These are phyloP conservation scores for Fusarium solani-melongenae DNA, from an alignment of 2,329 filamentous ascomycete species.

Conservation along the genomic window DNA sequence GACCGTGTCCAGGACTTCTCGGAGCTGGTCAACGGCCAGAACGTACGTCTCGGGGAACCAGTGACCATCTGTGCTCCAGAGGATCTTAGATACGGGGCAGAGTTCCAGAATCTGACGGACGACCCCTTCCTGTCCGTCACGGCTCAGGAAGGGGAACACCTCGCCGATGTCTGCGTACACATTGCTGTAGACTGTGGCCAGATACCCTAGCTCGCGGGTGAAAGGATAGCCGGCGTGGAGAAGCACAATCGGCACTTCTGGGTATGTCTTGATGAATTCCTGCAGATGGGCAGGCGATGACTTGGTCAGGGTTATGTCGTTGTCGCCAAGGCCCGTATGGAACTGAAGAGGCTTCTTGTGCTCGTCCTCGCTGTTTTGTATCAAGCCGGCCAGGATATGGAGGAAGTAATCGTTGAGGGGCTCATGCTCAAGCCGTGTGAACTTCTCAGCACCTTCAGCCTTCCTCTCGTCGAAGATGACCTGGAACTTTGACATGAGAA, in stretches of 20 bases:
- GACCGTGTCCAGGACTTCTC: constrained; percentile 75
- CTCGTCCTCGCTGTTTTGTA: constrained; percentile 58
- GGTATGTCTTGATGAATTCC: constrained; percentile 75
- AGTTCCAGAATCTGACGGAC: constrained; percentile 80
- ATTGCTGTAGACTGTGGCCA: constrained; percentile 81
- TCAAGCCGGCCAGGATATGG: constrained; percentile 68
- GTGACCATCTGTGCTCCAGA: constrained; percentile 86
- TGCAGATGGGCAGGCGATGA: constrained; percentile 83
- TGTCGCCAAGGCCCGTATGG: constrained; percentile 85
- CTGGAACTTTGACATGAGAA: constrained; percentile 52
- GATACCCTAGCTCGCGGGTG: constrained; percentile 80
- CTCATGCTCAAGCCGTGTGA: constrained; percentile 69
- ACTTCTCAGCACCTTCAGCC: constrained; percentile 39
- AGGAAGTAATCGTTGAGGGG: constrained; percentile 78
- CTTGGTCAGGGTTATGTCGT: constrained; percentile 75
- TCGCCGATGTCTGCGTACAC: constrained; percentile 87
- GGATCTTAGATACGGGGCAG: constrained; percentile 77
- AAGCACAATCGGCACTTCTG: constrained; percentile 78
- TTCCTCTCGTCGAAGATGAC: constrained; percentile 47
- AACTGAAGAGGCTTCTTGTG: constrained; percentile 81
- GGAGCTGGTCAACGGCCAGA: constrained; percentile 77
- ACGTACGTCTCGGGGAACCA: constrained; percentile 83
- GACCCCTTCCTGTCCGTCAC: constrained; percentile 78
- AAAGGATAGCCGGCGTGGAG: constrained; percentile 87
- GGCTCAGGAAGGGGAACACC: constrained; percentile 82